phyloP scores from a whole-genome alignment of 768 basidiomycete genomes.

The Mycena floridula region DNA sequence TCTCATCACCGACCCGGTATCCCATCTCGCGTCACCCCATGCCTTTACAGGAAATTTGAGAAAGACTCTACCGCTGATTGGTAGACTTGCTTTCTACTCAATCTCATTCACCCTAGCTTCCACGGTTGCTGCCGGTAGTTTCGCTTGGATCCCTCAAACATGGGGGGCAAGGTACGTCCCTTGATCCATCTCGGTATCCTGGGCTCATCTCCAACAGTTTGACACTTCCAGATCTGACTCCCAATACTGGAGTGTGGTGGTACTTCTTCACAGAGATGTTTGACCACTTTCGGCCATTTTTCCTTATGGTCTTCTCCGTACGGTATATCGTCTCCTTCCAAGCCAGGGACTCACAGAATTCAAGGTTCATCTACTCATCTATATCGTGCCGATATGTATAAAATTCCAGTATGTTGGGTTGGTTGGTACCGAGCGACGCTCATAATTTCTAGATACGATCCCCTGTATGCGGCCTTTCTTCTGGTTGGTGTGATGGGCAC shows the following conservation, averaged over 20 bases:
- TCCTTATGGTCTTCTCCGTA: conserved; percentile 91
- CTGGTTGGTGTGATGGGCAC: conserved; percentile 71
- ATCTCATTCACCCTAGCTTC: conserved; percentile 42
- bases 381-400: conserved; percentile 77
- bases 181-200: neutral
- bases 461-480: conserved; percentile 73
- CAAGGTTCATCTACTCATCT: conserved; percentile 78
- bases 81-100: conserved; percentile 49
- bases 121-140: conserved; percentile 52
- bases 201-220: conserved; percentile 39
- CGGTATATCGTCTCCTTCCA: conserved; percentile 14
- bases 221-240: conserved; percentile 82
- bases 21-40: conserved; percentile 61
- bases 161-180: conserved; percentile 77
- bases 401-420: conserved; percentile 66
- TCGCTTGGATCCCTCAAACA: conserved; percentile 67
- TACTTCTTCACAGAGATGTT: conserved; percentile 99
- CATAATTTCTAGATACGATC: conserved; percentile 59
- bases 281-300: conserved; percentile 94
- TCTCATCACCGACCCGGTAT: conserved; percentile 52
- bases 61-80: conserved; percentile 29
- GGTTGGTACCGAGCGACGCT: neutral
- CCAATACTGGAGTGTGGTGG: conserved; percentile 96
- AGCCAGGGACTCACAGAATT: neutral
- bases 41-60: conserved; percentile 23